Evolutionary conservation across 371 early-diverging fungal genomes (phyloP), one percentile per base, ranked within the genome.

Genomic region (Rhizomucor pusillus): DNA sequence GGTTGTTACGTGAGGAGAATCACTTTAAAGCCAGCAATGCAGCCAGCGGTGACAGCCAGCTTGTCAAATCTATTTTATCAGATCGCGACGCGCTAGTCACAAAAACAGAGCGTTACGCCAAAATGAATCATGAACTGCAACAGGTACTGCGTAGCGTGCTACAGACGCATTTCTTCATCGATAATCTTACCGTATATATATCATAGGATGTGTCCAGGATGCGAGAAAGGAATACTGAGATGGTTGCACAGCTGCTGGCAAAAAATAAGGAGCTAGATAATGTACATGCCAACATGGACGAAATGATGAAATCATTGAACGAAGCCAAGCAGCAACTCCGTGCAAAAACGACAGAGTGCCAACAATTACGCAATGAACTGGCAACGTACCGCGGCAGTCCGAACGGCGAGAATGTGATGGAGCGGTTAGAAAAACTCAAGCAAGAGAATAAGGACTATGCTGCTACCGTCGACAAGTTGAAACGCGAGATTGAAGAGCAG

Each of bases 191-290:
- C 16, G 12, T 29, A 29, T 29, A 29, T 5, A 29, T 7, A 29
- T 29, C 18, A 16, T 59, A 70, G 65, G 62, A 52, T 22, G 53
- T 66, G 18, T 54, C 36, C 6, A 37, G 50, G 16, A 48, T 72
- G 41, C 65, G 64, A 47, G 60, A 65, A 23, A 57, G 65, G 33
- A 69, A 62, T 34, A 61, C 60, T 19, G 58, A 65, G 29, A 19
- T 71, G 7, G 58, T 61, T 34, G 9, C 60, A 12, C 71, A 76
- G 23, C 36, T 73, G 5, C 50, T 62, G 16, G 54, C 67, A n/a
- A 73, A 72, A 24, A 54, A 64, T n/a, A 63, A 59, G 34, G 60
- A 67, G 14, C 50, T 77, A n/a, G 63, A 70, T 19, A 60, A 55
- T 19, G 36, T 73, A 34, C 48, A 62, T 12, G 23, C 46, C 1